phyloP scores from a whole-genome alignment of 805 yeast genomes.

The Dipodascus geniculatus region DNA sequence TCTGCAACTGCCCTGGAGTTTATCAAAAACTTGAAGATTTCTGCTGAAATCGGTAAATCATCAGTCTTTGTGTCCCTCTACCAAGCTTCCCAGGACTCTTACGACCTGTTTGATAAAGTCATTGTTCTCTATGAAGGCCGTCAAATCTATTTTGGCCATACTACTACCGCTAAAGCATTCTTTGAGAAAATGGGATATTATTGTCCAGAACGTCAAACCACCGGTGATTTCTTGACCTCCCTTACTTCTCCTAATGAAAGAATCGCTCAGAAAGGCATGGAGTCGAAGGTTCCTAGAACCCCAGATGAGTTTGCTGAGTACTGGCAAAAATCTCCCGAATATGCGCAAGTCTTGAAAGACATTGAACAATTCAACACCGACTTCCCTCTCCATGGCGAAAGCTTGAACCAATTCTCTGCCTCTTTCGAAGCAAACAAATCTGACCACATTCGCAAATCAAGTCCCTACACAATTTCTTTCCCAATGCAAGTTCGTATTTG shows the following conservation, averaged over 20 bases:
- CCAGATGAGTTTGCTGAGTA: constrained; percentile 48
- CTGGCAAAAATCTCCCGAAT: constrained; percentile 44
- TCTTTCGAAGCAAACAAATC: constrained; percentile 30
- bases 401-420: constrained; percentile 25
- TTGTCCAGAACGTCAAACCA: constrained; percentile 54
- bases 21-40: constrained; percentile 49
- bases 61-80: constrained; percentile 58
- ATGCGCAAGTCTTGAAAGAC: constrained; percentile 28
- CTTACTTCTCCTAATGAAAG: constrained; percentile 59
- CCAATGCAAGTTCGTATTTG: constrained; percentile 39
- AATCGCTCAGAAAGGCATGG: constrained; percentile 35
- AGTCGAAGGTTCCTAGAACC: constrained; percentile 43
- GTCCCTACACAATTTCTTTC: constrained; percentile 35
- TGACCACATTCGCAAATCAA: constrained; percentile 27
- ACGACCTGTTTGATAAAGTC: constrained; percentile 52
- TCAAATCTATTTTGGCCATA: constrained; percentile 57
- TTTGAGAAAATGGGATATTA: constrained; percentile 55
- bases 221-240: constrained; percentile 62
- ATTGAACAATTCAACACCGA: constrained; percentile 33
- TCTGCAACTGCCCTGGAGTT: constrained; percentile 75
- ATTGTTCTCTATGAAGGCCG: constrained; percentile 46
- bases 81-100: constrained; percentile 58
- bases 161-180: constrained; percentile 39
- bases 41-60: constrained; percentile 40
- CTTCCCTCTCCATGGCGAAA: constrained; percentile 23